Evolutionary conservation across 345 rosid species (phyloP).

Genomic region (Zanthoxylum bungeanum): DNA sequence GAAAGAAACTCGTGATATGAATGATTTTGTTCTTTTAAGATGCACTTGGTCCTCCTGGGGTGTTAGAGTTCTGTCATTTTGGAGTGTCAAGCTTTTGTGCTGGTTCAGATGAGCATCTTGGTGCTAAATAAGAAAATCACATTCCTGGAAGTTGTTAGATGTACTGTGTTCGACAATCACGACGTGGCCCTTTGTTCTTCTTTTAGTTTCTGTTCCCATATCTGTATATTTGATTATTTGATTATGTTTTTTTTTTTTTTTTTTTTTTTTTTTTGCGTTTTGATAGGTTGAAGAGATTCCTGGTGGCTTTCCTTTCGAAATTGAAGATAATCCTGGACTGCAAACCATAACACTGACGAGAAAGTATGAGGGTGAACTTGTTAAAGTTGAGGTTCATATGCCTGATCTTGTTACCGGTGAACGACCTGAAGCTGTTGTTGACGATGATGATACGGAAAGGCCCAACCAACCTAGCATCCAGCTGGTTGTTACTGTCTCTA

Average conservation of each 20-base stretch:
- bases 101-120: neutral
- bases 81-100: no score
- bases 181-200: neutral
- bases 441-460: constrained; percentile 39
- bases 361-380: constrained; percentile 63
- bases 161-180: neutral
- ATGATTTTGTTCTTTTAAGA: neutral
- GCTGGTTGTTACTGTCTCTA: constrained; percentile 56
- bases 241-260: no score
- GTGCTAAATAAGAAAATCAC: neutral
- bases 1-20: neutral
- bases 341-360: constrained; percentile 58
- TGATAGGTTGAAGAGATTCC: constrained; percentile 63
- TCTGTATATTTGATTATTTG: neutral
- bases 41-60: no score
- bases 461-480: constrained; percentile 57
- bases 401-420: constrained; percentile 81
- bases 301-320: constrained; percentile 65
- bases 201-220: neutral
- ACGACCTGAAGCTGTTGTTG: constrained; percentile 32
- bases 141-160: no score
- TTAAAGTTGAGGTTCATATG: constrained; percentile 79
- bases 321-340: constrained; percentile 69
- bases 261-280: neutral
- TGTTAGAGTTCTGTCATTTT: no score